A percentile compares a stretch with the other conserved stretches of the same genome.
phyloP scores from a whole-genome alignment of 306 rosid genomes.

The Potentilla sterilis region DNA sequence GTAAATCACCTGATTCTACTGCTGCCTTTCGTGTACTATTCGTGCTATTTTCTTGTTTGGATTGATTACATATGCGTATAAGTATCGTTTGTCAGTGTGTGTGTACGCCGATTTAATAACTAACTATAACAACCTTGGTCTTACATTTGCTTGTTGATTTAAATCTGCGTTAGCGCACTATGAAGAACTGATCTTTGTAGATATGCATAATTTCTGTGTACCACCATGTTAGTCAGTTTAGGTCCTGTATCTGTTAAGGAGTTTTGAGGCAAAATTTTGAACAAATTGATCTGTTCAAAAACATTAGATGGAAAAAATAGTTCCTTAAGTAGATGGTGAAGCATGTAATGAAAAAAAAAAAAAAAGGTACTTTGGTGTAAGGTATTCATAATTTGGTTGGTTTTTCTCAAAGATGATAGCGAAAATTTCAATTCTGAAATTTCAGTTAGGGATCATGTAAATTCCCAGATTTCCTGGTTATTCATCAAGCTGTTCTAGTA shows the following conservation, averaged over 20 bases:
- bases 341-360: not conserved
- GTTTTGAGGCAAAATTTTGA: not conserved
- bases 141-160: not conserved
- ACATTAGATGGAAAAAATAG: not conserved
- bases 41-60: not conserved
- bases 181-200: not conserved
- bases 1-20: constrained; percentile 29
- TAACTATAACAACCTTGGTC: not conserved
- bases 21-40: not conserved
- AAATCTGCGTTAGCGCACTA: not conserved
- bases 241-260: not conserved
- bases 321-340: not conserved
- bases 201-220: not conserved
- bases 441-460: not conserved
- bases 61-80: not conserved
- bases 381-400: not conserved
- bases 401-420: not conserved
- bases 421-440: not conserved
- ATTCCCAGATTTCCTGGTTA: not conserved
- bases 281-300: not conserved
- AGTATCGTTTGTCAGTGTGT: not conserved
- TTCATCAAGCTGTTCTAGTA: not conserved
- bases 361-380: not conserved
- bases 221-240: not conserved
- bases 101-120: not conserved